phyloP scores from a whole-genome alignment of 768 basidiomycete species.

The Trametopsis cervina region DNA sequence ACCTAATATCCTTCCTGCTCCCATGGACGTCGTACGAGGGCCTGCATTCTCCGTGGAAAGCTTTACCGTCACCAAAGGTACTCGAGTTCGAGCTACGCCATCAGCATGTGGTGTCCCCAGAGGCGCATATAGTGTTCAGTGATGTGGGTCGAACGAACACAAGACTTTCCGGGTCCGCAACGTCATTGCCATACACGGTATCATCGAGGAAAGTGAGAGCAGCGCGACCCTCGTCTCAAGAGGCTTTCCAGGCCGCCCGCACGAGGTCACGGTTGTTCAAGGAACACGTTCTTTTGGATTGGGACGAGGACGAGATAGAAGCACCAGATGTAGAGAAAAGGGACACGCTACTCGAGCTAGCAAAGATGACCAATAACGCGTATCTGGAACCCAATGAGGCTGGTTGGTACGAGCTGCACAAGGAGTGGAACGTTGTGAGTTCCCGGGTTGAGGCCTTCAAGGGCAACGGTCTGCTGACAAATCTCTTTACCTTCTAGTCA shows the following conservation, averaged over 20 bases:
- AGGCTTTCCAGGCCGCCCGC: slow-evolving; percentile 33
- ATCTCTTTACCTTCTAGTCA: slow-evolving; percentile 32
- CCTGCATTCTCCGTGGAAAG: neutral
- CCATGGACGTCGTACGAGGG: neutral
- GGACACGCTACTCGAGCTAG: slow-evolving; percentile 71
- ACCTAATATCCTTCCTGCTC: neutral
- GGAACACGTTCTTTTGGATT: slow-evolving; percentile 40
- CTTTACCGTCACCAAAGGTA: neutral
- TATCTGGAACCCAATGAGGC: slow-evolving; percentile 58
- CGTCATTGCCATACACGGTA: slow-evolving; percentile 33
- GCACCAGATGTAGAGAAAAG: slow-evolving; percentile 75
- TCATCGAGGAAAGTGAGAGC: slow-evolving; percentile 33
- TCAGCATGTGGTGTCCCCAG: slow-evolving; percentile 50
- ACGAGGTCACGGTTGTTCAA: slow-evolving; percentile 22
- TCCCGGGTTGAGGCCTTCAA: neutral
- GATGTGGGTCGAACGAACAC: slow-evolving; percentile 34
- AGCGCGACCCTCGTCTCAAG: slow-evolving; percentile 41
- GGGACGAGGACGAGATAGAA: slow-evolving; percentile 69
- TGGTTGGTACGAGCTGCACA: slow-evolving; percentile 74
- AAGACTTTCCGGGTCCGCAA: slow-evolving; percentile 8
- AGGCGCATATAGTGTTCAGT: slow-evolving; percentile 53
- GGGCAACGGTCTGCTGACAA: neutral
- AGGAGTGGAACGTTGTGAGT: slow-evolving; percentile 54
- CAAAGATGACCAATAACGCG: slow-evolving; percentile 95
- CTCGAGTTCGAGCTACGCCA: slow-evolving; percentile 65